A percentile compares a stretch with the other conserved stretches of the same genome.
Evolutionary conservation across 331 rosid species (phyloP).

Genomic region (Cydonia oblonga): DNA sequence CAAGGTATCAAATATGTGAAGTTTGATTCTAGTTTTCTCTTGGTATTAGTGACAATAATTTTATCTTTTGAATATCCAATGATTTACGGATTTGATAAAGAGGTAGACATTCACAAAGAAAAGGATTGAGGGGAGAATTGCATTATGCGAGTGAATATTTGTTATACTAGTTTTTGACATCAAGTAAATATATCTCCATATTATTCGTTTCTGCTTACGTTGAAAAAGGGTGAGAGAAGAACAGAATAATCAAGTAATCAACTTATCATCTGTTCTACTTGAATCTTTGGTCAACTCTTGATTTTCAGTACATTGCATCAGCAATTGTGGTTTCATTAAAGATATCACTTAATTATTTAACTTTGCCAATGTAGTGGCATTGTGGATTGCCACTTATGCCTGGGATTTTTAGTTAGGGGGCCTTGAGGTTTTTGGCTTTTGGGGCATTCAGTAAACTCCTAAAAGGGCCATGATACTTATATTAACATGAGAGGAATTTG

Average conservation of each 20-base stretch:
- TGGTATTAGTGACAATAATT: background rate
- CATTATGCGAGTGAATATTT: background rate
- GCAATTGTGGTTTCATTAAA: background rate
- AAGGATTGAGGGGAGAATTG: background rate
- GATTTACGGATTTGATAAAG: no score
- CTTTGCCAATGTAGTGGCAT: background rate
- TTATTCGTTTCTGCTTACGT: background rate
- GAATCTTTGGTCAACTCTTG: background rate
- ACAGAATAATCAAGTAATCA: background rate
- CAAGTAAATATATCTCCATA: background rate
- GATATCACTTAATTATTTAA: no score
- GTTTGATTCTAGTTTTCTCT: background rate
- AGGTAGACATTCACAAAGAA: background rate
- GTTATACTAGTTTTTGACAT: background rate
- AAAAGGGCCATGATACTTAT: background rate
- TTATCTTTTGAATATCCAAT: no score
- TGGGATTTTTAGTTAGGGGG: background rate
- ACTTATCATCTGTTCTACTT: background rate
- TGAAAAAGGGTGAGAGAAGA: background rate
- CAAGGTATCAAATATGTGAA: no score
- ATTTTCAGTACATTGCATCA: background rate
- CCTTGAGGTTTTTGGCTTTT: background rate
- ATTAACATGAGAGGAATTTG: background rate
- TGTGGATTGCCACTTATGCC: background rate
- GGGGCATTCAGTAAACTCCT: background rate